Evolutionary conservation across 208 protist genomes (phyloP), one percentile per base, ranked within the genome.

Genomic region (Leishmania aethiopica): DNA sequence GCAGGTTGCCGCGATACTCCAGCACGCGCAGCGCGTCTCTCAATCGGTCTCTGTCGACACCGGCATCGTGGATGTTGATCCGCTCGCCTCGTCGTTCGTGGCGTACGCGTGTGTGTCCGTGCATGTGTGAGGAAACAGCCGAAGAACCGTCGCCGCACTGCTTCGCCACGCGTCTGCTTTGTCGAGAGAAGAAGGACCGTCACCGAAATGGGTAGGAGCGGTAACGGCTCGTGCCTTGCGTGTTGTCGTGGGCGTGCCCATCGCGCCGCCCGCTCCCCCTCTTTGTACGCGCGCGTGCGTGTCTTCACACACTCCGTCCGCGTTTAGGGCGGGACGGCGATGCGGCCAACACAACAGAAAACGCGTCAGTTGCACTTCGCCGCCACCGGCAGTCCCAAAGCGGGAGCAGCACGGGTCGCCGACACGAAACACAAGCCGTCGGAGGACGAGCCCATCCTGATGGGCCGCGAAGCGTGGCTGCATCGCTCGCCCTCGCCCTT

Each of bases 41-140:
- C 67, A 32, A 8, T 42, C 6, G 17, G 32, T 70, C 11, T 62
- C 59, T 60, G 76, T 95, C 8, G 76, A 89, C 10, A 64, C 87
- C 15, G 93, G 93, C 25, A 75, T 95, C 49, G 80, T 95, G 42
- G 91, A 97, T 76, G 84, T 94, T 25, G 94, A 97, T 75, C 88
- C 91, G 10, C 87, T 93, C 49, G 80, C 90, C 13, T 87, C 92
- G 5, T 86, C 90, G 0, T 82, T 82, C 66, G 89, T 96, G 22
- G 90, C 83, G 10, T 97, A 93, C 78, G 78, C 80, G 8, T 75
- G 87, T 35, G 42, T 94, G 66, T 84, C 90, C 6, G 28, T 88
- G 28, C 37, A 49, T 4, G 2, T 22, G 62, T 67, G 51, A 64
- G 51, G 35, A 15, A 15, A 32, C 22, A 37, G 4, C 32, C 13